Conservation (phyloP, 352 stramenopile species). For the Pythium scleroteichum region DNA sequence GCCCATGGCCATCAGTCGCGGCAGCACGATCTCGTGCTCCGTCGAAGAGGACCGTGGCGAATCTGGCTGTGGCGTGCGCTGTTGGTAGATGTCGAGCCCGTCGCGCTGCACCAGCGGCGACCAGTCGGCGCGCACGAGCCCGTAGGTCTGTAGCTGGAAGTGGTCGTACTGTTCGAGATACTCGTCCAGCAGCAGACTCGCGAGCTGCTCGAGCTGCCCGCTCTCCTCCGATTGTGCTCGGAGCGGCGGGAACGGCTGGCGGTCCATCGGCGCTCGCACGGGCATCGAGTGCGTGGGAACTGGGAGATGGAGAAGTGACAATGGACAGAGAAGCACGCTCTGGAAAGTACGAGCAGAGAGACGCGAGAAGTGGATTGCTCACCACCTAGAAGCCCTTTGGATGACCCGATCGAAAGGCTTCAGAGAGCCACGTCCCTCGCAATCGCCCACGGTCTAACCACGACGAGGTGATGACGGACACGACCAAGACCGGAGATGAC, state of each 20-base stretch:
- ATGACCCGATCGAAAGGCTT: background rate
- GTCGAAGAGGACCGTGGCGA: background rate
- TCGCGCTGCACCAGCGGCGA: constrained; percentile 7
- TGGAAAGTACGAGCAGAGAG: too few relatives aligned
- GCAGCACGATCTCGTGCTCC: background rate
- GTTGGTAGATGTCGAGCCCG: constrained; percentile 21
- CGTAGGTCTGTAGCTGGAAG: constrained; percentile 24
- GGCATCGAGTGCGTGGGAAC: constrained; percentile 4
- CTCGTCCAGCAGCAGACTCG: constrained; percentile 21
- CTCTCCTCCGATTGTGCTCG: constrained; percentile 20
- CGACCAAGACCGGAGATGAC: too few relatives aligned
- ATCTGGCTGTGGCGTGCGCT: background rate
- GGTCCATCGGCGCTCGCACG: constrained; percentile 20
- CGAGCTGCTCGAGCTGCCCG: constrained; percentile 24
- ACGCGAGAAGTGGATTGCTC: background rate
- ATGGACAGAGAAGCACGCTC: background rate
- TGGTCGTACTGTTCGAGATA: constrained; percentile 23
- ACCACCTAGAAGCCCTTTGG: background rate
- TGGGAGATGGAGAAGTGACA: constrained; percentile 6
- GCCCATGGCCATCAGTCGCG: constrained; percentile 21
- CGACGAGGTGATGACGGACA: too few relatives aligned
- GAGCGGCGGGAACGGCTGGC: constrained; percentile 25
- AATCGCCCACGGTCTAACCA: too few relatives aligned
- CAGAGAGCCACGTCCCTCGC: too few relatives aligned
- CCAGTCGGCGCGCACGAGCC: constrained; percentile 7